Evolutionary conservation across 192 early-diverging fungal species (phyloP).

Genomic region (Coemansia sp.): DNA sequence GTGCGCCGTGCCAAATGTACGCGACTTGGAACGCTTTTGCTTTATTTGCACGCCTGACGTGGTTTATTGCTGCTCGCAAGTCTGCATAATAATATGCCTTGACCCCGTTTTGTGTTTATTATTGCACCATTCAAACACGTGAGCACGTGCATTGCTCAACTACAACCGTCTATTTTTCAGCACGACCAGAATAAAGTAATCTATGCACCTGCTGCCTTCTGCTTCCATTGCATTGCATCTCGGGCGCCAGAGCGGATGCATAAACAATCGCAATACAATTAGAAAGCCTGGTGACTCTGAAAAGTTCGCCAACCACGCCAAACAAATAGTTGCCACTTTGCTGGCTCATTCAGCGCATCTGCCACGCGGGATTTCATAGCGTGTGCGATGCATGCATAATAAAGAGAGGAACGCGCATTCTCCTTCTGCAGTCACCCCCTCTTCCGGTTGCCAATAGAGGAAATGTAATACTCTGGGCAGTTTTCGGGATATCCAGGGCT

Average conservation of each 20-base stretch:
- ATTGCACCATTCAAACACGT: slow-evolving; percentile 11
- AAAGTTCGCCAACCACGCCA: not conserved
- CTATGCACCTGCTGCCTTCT: not conserved
- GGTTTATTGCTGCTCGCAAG: not conserved
- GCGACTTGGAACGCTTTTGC: too few species aligned
- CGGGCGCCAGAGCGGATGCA: not conserved
- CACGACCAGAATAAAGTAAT: not conserved
- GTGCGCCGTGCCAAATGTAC: not conserved
- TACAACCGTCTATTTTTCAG: not conserved
- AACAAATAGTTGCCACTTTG: not conserved
- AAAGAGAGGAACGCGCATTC: not conserved
- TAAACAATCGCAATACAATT: not conserved
- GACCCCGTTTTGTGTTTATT: not conserved
- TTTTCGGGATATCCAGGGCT: not conserved
- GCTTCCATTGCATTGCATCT: slow-evolving; percentile 2
- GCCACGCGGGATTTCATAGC: not conserved
- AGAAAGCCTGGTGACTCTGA: not conserved
- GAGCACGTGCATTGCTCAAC: not conserved
- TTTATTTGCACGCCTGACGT: too few species aligned
- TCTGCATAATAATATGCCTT: not conserved
- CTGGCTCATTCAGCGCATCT: not conserved
- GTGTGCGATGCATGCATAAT: not conserved
- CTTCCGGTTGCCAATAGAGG: slow-evolving; percentile 1
- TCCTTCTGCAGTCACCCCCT: not conserved
- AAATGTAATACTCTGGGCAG: not conserved